Conservation (phyloP, 495 filamentous ascomycete species). For the Thozetella sp. region DNA sequence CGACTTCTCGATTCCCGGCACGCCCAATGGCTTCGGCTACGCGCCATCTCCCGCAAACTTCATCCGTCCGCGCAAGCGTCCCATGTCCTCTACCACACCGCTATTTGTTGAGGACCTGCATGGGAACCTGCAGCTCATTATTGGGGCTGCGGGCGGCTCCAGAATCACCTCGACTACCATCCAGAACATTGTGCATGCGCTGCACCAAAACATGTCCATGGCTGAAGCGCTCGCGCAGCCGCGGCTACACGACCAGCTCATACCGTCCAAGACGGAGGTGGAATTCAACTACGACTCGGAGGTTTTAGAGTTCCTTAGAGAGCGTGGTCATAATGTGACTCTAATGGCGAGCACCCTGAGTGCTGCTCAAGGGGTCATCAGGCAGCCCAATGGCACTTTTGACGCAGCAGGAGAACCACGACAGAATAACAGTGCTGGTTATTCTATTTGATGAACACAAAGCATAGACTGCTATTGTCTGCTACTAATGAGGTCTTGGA, state of each 20-base stretch:
- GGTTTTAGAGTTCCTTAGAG: slow-evolving; percentile 53
- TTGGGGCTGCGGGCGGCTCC: slow-evolving; percentile 76
- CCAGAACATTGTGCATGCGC: slow-evolving; percentile 69
- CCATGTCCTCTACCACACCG: slow-evolving; percentile 72
- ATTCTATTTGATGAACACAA: neutral
- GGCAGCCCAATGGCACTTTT: slow-evolving; percentile 49
- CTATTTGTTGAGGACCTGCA: slow-evolving; percentile 64
- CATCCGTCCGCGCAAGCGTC: slow-evolving; percentile 72
- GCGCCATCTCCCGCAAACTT: slow-evolving; percentile 73
- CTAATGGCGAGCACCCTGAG: slow-evolving; percentile 64
- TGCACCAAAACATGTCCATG: slow-evolving; percentile 61
- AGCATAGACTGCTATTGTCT: too few relatives aligned
- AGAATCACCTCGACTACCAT: slow-evolving; percentile 79
- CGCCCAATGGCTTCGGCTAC: slow-evolving; percentile 76
- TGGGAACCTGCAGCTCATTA: slow-evolving; percentile 33
- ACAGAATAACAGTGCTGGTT: slow-evolving; percentile 65
- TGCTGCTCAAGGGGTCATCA: slow-evolving; percentile 66
- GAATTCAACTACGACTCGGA: slow-evolving; percentile 66
- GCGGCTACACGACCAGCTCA: slow-evolving; percentile 78
- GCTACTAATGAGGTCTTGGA: too few relatives aligned
- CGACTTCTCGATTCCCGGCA: slow-evolving; percentile 74
- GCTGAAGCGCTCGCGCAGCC: slow-evolving; percentile 60
- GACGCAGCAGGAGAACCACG: slow-evolving; percentile 60
- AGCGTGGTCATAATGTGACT: slow-evolving; percentile 74
- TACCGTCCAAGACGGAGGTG: slow-evolving; percentile 65